Evolutionary conservation across 2,329 filamentous ascomycete genomes (phyloP).

Genomic region (Fusarium sp.): DNA sequence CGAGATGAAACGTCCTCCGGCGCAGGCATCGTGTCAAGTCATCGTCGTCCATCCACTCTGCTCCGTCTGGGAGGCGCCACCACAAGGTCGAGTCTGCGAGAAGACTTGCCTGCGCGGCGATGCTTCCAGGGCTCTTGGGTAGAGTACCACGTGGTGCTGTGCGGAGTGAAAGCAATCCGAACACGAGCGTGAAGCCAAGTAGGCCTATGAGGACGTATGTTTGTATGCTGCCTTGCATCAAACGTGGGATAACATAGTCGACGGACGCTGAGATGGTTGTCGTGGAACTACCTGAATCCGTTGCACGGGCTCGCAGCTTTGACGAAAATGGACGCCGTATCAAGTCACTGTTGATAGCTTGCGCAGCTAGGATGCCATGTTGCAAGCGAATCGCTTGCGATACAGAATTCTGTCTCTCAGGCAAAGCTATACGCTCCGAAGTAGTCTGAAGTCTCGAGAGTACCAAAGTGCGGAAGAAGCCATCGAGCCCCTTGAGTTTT

Average conservation of each 20-base stretch:
- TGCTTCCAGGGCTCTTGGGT: constrained; percentile 50
- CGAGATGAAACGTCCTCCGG: constrained; percentile 49
- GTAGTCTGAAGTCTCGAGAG: constrained; percentile 45
- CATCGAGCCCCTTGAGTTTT: constrained; percentile 44
- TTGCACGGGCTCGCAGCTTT: constrained; percentile 30
- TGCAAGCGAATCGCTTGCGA: constrained; percentile 42
- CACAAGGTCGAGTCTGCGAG: constrained; percentile 50
- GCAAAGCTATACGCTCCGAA: constrained; percentile 41
- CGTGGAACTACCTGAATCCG: constrained; percentile 5
- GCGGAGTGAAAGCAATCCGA: constrained; percentile 45
- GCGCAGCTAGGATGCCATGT: constrained; percentile 49
- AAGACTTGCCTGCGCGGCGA: constrained; percentile 51
- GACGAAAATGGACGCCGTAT: constrained; percentile 27
- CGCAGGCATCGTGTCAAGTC: constrained; percentile 46
- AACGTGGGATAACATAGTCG: constrained; percentile 41
- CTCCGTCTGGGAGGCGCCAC: constrained; percentile 49
- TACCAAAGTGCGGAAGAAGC: constrained; percentile 50
- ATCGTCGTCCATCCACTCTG: constrained; percentile 50
- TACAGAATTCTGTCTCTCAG: constrained; percentile 45
- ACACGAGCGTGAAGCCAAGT: constrained; percentile 41
- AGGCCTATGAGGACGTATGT: constrained; percentile 44
- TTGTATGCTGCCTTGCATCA: constrained; percentile 44
- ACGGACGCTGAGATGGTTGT: constrained; percentile 39
- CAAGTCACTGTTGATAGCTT: constrained; percentile 44
- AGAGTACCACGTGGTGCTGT: constrained; percentile 43